Evolutionary conservation across 495 filamentous ascomycete species (phyloP).

Genomic region (Neurospora tetrasperma): DNA sequence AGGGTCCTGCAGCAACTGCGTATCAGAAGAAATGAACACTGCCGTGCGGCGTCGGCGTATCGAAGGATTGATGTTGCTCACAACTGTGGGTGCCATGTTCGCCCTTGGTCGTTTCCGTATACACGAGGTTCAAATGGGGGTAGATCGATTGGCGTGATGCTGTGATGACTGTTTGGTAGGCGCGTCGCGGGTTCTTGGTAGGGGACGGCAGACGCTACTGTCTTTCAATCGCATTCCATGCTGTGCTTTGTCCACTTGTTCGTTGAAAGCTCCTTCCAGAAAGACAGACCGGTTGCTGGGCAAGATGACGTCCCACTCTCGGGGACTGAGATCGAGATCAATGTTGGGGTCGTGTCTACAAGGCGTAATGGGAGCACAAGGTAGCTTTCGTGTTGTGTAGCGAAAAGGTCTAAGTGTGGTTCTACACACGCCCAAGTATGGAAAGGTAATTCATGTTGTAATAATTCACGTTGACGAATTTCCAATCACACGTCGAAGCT

Average conservation of each 20-base stretch:
- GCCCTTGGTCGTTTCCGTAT: background rate
- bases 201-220: background rate
- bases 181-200: background rate
- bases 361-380: background rate
- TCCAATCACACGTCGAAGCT: background rate
- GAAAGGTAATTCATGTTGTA: background rate
- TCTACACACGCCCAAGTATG: background rate
- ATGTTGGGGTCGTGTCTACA: background rate
- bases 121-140: background rate
- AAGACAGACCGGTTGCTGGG: background rate
- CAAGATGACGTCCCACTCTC: background rate
- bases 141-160: background rate
- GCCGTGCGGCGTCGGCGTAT: background rate
- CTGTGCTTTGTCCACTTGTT: background rate
- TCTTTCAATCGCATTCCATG: background rate
- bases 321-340: background rate
- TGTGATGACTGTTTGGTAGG: background rate
- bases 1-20: constrained; percentile 7
- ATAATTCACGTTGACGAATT: background rate
- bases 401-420: background rate
- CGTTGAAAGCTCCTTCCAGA: background rate
- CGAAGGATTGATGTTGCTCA: constrained; percentile 8
- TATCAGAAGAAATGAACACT: constrained; percentile 6
- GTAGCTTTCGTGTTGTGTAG: background rate
- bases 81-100: constrained; percentile 22